Evolutionary conservation across 805 yeast species (phyloP), one percentile per base, ranked within the genome.

Genomic region (Ogataea nitratoaversa): DNA sequence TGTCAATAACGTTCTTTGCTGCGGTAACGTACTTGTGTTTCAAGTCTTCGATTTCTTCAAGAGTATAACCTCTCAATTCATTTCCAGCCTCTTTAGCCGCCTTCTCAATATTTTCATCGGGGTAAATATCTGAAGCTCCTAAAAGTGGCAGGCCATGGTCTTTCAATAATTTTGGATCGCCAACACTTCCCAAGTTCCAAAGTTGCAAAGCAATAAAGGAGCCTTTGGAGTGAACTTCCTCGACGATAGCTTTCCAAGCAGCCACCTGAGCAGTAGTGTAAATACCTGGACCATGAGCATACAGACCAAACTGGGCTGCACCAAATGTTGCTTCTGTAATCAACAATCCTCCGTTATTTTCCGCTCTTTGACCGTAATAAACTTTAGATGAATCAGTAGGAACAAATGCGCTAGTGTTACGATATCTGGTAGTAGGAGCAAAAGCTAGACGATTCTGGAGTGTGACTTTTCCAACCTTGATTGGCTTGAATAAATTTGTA

Each of bases 241-340:
- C 67, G 34, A 66, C 62, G 41, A 77, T 64, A 37, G 62, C 59
- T 45, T 63, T 64, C 82, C 82, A 77, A 7, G 65, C 67, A 12
- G 49, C 53, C 18, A 64, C 57, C 45, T 77, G 82, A 19, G 63
- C 63, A 2, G 68, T 67, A 19, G 58, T 64, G 62, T 64, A 74
- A 36, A 77, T 66, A 43, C 77, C 79, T 16, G 82, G 78, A 11
- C 64, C 71, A 27, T 57, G 44, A n/a, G 58, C 59, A 44, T 63
- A 65, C 19, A 72, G 67, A 20, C 72, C 68, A 42, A 76, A 62
- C 66, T 59, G 36, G 2, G 61, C 48, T 13, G 76, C 63, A 20
- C 69, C 67, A 47, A 66, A 67, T 1, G 78, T 67, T 12, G 77
- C 85, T 53, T 81, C 87, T 8, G 81, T 62, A 47, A 77, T 70